Evolutionary conservation across 2,329 filamentous ascomycete genomes (phyloP).

Genomic region (Pseudocercospora crystallina): DNA sequence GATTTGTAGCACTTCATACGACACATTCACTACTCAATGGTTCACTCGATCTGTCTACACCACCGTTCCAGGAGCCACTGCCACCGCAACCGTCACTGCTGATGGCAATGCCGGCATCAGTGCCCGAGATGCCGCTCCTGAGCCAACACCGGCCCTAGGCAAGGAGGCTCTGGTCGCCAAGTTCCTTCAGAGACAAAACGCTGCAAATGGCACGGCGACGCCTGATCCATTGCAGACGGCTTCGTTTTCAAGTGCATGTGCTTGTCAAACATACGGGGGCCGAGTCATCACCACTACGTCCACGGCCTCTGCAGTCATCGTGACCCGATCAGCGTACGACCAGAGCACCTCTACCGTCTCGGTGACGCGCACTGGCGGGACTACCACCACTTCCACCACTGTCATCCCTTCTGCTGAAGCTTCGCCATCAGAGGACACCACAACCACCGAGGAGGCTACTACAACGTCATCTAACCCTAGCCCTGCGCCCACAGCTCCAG

Average conservation of each 20-base stretch:
- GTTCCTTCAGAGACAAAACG: no score
- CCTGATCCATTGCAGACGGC: constrained; percentile 9
- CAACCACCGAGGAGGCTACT: not conserved
- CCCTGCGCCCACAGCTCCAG: constrained; percentile 29
- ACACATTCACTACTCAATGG: constrained; percentile 23
- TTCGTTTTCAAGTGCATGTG: constrained; percentile 35
- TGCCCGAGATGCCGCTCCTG: constrained; percentile 22
- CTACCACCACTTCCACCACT: constrained; percentile 24
- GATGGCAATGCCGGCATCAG: constrained; percentile 8
- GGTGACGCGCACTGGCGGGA: constrained; percentile 11
- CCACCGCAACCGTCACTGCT: constrained; percentile 27
- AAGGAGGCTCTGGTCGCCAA: no score
- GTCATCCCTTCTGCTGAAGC: constrained; percentile 11
- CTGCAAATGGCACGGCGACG: no score
- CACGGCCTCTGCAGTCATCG: constrained; percentile 23
- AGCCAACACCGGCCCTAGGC: constrained; percentile 15
- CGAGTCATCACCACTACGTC: constrained; percentile 30
- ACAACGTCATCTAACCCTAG: constrained; percentile 6
- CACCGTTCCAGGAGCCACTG: constrained; percentile 26
- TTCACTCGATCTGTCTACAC: constrained; percentile 20
- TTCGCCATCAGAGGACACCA: not conserved
- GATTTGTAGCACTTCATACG: constrained; percentile 18
- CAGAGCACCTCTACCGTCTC: constrained; percentile 22
- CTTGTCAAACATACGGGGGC: constrained; percentile 28
- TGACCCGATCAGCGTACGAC: constrained; percentile 23